Evolutionary conservation across 768 basidiomycete species (phyloP).

Genomic region (Kwoniella shandongensis): DNA sequence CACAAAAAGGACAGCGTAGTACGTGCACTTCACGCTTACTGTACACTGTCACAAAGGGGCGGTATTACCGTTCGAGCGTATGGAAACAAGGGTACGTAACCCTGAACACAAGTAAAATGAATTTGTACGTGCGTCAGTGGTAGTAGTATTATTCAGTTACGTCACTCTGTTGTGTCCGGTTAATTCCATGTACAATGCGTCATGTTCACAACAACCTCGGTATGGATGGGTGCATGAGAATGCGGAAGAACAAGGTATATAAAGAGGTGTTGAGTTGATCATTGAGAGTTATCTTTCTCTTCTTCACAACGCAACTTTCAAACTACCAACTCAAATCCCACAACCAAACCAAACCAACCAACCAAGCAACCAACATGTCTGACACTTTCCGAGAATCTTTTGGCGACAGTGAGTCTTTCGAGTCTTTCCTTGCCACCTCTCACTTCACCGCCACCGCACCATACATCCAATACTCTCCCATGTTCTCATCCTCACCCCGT

Average conservation of each 20-base stretch:
- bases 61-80: too few relatives aligned
- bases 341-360: constrained; percentile 24
- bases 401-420: constrained; percentile 44
- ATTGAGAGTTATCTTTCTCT: background rate
- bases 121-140: too few relatives aligned
- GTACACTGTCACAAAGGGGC: too few relatives aligned
- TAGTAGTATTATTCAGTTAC: too few relatives aligned
- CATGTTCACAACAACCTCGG: too few relatives aligned
- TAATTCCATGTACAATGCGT: too few relatives aligned
- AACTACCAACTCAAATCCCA: constrained; percentile 6
- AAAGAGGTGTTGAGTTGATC: background rate
- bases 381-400: constrained; percentile 52
- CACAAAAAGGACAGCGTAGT: too few relatives aligned
- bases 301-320: constrained; percentile 1
- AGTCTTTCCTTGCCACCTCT: background rate
- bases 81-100: too few relatives aligned
- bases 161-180: too few relatives aligned
- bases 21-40: too few relatives aligned
- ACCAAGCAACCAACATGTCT: constrained; percentile 46
- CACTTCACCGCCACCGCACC: background rate
- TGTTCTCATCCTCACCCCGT: background rate
- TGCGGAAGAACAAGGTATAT: constrained; percentile 19
- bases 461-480: background rate
- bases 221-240: too few relatives aligned
- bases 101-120: too few relatives aligned